Evolutionary conservation across 495 filamentous ascomycete species (phyloP).

Genomic region (Parachaetomium inaequale): DNA sequence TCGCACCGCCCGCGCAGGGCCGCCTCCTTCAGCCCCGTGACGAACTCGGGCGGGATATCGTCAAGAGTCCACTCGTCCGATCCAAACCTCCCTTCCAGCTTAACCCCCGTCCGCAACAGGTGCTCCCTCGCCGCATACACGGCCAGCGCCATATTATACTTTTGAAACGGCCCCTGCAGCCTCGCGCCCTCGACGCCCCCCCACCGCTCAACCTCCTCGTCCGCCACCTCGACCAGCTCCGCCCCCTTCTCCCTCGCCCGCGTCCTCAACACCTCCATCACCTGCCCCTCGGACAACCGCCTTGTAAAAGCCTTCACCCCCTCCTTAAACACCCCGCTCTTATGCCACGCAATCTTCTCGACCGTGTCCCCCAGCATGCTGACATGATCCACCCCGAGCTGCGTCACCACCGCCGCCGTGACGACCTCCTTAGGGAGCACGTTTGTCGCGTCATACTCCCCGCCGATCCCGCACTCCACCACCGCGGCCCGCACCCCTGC

Average conservation of each 20-base stretch:
- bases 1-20: conserved; percentile 74
- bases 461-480: conserved; percentile 50
- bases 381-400: conserved; percentile 51
- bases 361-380: conserved; percentile 46
- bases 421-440: conserved; percentile 35
- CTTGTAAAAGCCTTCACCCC: conserved; percentile 42
- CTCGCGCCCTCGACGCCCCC: conserved; percentile 29
- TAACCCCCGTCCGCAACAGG: conserved; percentile 21
- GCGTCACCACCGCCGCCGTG: conserved; percentile 41
- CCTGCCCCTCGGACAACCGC: conserved; percentile 17
- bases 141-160: conserved; percentile 45
- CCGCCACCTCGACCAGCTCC: conserved; percentile 34
- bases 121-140: conserved; percentile 41
- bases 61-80: conserved; percentile 14
- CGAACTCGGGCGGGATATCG: conserved; percentile 49
- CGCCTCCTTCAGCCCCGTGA: conserved; percentile 62
- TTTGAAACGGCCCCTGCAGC: conserved; percentile 44
- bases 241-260: conserved; percentile 39
- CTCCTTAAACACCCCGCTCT: conserved; percentile 47
- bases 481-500: conserved; percentile 41
- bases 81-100: conserved; percentile 24
- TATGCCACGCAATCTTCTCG: conserved; percentile 53
- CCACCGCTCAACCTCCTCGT: conserved; percentile 37
- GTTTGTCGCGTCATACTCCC: conserved; percentile 52
- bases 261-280: conserved; percentile 38